These are phyloP conservation scores for Ophioceras dolichostomum DNA, from an alignment of 2,329 filamentous ascomycete genomes.

Conservation along the genomic window DNA sequence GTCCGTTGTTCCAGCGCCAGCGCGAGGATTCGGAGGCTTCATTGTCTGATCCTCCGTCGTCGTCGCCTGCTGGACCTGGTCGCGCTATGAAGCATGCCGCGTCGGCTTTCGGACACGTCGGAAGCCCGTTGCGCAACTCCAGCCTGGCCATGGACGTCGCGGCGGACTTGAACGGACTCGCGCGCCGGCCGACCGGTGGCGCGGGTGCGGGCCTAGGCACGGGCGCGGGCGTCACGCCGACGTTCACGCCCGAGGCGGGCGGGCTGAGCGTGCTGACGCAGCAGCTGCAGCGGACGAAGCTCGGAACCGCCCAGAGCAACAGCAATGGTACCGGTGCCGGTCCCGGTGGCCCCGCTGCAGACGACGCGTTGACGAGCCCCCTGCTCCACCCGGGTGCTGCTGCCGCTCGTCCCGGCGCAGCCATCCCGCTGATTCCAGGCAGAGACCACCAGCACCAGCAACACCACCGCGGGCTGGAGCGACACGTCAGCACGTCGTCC, in stretches of 20 bases:
- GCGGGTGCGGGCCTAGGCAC: conserved; percentile 22
- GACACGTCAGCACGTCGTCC: conserved; percentile 47
- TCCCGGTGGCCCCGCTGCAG: too few species aligned
- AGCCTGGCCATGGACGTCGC: conserved; percentile 42
- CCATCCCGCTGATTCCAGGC: conserved; percentile 15
- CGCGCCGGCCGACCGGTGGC: too few species aligned
- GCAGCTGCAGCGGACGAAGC: conserved; percentile 47
- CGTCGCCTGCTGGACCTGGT: conserved; percentile 33
- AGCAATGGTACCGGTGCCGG: too few species aligned
- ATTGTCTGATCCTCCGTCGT: too few species aligned
- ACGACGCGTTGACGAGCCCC: too few species aligned
- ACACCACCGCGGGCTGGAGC: conserved; percentile 32
- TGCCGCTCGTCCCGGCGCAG: background rate
- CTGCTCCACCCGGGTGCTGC: conserved; percentile 37
- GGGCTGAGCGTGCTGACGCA: conserved; percentile 47
- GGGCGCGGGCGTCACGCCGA: background rate
- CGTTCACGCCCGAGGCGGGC: conserved; percentile 18
- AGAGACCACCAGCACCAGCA: conserved; percentile 24
- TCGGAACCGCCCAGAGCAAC: conserved; percentile 32
- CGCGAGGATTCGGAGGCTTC: conserved; percentile 31
- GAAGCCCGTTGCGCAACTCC: conserved; percentile 52
- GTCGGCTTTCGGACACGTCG: conserved; percentile 54
- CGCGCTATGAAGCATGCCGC: conserved; percentile 27
- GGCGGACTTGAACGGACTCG: conserved; percentile 19
- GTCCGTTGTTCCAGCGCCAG: conserved; percentile 39